Base-by-base conservation (phyloP, 192 early-diverging fungal genomes). In the Geosiphon pyriformis region DNA sequence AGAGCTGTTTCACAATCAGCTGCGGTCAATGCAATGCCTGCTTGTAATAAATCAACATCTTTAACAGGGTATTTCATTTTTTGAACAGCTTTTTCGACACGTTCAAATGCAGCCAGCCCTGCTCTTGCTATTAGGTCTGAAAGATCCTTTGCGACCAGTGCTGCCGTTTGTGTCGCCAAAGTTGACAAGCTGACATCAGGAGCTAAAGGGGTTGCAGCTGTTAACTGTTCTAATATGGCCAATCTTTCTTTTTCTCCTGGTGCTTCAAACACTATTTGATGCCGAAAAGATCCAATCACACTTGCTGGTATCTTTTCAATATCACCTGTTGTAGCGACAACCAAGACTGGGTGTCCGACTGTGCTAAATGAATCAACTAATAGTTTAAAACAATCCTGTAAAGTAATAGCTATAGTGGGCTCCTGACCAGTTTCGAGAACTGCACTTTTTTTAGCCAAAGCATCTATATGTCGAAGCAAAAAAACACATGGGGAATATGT, bases 101-200 rank as follows among this genome's bases (percentile, higher is more conserved):
- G 83, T 22, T 79, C 76, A 74, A 87, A 80, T 15, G 87, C 84
- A 8, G 80, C 78, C 37, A 80, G 66, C 33, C 87, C 90, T 0
- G 95, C 88, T 32, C 90, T 75, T 10, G 83, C 86, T 27, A 93
- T 74, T 20, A 96, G 70, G 67, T 88, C 84, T 0, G 82, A 87
- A 15, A 98, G 72, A 72, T 98, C 96, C 25, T 90, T 83, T 0
- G 90, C 87, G 12, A 92, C 88, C 60, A 98, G 82, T 1, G 92
- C 93, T 3, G 96, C 95, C 0, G 95, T 98, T 62, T 98, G 94
- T 33, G 88, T 87, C 2, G 96, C 91, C 49, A 98, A 75, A 34
- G 80, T 80, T 2, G 78, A 67, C 30, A 92, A 48, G 29, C 87
- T 83, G 4, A 93, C 84, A 78, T 98, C 94, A 0, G 87, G 86